Evolutionary conservation across 2,329 filamentous ascomycete genomes (phyloP).

Genomic region (Hypoxylon rubiginosum): DNA sequence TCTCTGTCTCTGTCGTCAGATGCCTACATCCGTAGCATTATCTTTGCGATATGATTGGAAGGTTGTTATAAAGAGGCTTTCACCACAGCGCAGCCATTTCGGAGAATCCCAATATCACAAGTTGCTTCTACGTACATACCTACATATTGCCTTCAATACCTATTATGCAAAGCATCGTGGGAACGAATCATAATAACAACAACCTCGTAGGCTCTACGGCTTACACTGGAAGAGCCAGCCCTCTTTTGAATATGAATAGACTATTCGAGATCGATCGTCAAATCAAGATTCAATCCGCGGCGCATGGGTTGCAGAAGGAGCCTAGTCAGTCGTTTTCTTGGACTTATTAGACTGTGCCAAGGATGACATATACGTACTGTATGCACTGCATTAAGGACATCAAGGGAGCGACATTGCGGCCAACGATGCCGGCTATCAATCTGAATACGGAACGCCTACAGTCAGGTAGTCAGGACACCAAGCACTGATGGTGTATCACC

Average conservation of each 20-base stretch:
- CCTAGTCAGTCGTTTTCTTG: conserved; percentile 2
- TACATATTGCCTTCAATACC: too few relatives aligned
- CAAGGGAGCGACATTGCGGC: conserved; percentile 1
- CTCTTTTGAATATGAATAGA: conserved; percentile 30
- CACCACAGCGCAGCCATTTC: conserved; percentile 8
- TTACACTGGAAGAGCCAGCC: conserved; percentile 15
- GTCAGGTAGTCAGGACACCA: not conserved
- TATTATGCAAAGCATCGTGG: conserved; percentile 13
- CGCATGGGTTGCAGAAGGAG: conserved; percentile 30
- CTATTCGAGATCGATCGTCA: conserved; percentile 43
- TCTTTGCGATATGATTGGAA: not conserved
- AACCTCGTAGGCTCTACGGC: conserved; percentile 8
- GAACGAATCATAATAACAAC: conserved; percentile 2
- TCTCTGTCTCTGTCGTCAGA: not conserved
- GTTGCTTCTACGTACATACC: conserved; percentile 2
- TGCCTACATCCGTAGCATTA: not conserved
- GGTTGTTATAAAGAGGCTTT: not conserved
- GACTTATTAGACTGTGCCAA: conserved; percentile 21
- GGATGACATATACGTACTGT: conserved; percentile 8
- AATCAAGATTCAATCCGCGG: conserved; percentile 38
- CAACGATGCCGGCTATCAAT: conserved; percentile 18
- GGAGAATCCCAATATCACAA: conserved; percentile 28
- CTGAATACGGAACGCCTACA: conserved; percentile 5
- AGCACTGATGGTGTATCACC: not conserved
- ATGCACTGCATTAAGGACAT: not conserved